phyloP scores from a whole-genome alignment of 1,139 yeast genomes.

The Kodamaea derodonti region DNA sequence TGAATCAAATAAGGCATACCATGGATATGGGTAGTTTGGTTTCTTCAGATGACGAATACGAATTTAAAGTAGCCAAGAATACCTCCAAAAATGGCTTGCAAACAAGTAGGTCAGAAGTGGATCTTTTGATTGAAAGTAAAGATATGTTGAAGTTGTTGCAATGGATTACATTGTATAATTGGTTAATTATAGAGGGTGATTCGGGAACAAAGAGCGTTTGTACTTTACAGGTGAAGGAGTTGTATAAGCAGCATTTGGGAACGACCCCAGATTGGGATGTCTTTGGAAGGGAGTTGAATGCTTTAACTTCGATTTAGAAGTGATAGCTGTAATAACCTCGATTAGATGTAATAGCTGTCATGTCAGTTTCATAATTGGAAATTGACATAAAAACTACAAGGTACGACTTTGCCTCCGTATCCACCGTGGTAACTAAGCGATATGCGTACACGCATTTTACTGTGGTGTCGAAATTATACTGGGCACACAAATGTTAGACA shows the following conservation, averaged over 20 bases:
- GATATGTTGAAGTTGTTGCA: conserved; percentile 25
- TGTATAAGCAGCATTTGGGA: conserved; percentile 13
- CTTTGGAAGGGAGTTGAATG: conserved; percentile 2
- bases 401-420: no score
- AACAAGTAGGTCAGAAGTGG: conserved; percentile 8
- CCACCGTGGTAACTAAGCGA: no score
- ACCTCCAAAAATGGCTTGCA: conserved; percentile 9
- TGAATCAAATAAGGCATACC: conserved; percentile 22
- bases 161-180: conserved; percentile 30
- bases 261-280: conserved; percentile 3
- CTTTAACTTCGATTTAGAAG: no score
- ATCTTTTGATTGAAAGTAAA: conserved; percentile 3
- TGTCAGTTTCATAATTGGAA: no score
- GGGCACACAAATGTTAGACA: no score
- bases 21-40: conserved; percentile 15
- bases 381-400: no score
- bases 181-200: conserved; percentile 15
- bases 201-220: conserved; percentile 17
- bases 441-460: no score
- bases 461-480: no score
- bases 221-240: conserved; percentile 16
- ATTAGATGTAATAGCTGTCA: no score
- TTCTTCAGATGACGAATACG: conserved; percentile 23
- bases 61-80: conserved; percentile 5
- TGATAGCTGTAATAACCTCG: no score